Base-by-base conservation (phyloP, 2,329 filamentous ascomycete species). In the Fusarium tjaetaba region DNA sequence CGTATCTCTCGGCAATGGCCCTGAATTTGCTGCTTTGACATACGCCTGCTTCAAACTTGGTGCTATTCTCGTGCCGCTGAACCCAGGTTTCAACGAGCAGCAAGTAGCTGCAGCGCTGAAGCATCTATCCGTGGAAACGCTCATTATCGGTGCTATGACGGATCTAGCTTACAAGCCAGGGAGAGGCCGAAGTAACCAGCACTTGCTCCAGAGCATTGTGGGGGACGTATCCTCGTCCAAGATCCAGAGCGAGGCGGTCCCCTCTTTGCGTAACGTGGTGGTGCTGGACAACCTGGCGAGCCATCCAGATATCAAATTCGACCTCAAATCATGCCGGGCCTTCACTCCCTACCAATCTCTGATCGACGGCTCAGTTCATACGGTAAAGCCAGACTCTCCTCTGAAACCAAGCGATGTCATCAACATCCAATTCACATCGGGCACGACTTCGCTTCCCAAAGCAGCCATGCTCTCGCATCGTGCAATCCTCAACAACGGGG, bases 351-450 rank as follows among this genome's bases (percentile, higher is more conserved):
- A 87, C 74, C 65, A 82, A 4, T 61, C 75, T 4, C 81, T 91
- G 36, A 76, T 85, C 43, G 69, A 77, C 22, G 75, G 80, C 22
- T 80, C 82, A 0, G 72, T 78, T 5, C 66, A 77, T 0, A 24
- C 80, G 5, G 77, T 90, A 4, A 78, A 70, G 26, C 87, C 88
- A 0, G 85, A 87, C 61, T 62, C 80, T 30, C 84, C 84, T 0
- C 85, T 92, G 3, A 74, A 85, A 22, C 86, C 90, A 0, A 81
- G 89, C 69, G 96, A 98, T 57, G 90, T 93, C 5, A 92, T 97
- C 74, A 98, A 98, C 80, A 97, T 98, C 73, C 96, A 98, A 81
- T 98, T 98, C 84, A 99, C 96, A 0, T 96, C 93, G 0, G 96
- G 96, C n/a, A 98, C 96, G 0, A 98, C 96, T 0, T 94, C 93